Evolutionary conservation across 768 basidiomycete genomes (phyloP).

Genomic region (Pholiota microspora): DNA sequence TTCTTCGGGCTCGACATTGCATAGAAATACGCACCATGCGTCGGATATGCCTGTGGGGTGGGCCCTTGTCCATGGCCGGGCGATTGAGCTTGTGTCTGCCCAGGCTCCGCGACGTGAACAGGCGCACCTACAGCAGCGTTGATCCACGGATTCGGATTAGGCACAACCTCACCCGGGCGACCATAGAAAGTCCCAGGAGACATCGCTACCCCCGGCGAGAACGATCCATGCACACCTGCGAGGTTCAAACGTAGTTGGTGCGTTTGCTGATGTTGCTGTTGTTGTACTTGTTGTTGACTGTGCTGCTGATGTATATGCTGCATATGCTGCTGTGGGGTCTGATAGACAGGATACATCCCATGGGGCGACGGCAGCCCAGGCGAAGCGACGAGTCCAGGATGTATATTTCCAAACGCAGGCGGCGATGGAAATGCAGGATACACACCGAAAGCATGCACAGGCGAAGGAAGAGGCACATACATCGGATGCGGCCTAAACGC

Average conservation of each 20-base stretch:
- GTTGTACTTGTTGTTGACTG: conserved; percentile 4
- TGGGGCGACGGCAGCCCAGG: background rate
- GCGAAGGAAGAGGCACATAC: background rate
- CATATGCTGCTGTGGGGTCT: background rate
- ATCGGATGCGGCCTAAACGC: too few species aligned
- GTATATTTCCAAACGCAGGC: background rate
- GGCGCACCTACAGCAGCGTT: conserved; percentile 49
- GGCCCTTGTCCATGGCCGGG: background rate
- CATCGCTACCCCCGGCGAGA: conserved; percentile 74
- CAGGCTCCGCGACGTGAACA: conserved; percentile 27
- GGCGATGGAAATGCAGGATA: background rate
- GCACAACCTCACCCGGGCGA: conserved; percentile 39
- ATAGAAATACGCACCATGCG: conserved; percentile 26
- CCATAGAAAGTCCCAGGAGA: conserved; percentile 77
- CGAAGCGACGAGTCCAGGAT: background rate
- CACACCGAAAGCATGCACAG: background rate
- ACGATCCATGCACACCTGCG: conserved; percentile 31
- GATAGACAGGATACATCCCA: background rate
- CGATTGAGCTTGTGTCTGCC: conserved; percentile 3
- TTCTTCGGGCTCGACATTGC: conserved; percentile 24
- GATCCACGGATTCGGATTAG: conserved; percentile 37
- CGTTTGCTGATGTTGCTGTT: conserved; percentile 2
- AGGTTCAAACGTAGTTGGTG: conserved; percentile 19
- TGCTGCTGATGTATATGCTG: background rate
- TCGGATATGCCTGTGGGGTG: conserved; percentile 2